phyloP scores from a whole-genome alignment of 2,329 filamentous ascomycete species.

The Gnomoniopsis sp. region DNA sequence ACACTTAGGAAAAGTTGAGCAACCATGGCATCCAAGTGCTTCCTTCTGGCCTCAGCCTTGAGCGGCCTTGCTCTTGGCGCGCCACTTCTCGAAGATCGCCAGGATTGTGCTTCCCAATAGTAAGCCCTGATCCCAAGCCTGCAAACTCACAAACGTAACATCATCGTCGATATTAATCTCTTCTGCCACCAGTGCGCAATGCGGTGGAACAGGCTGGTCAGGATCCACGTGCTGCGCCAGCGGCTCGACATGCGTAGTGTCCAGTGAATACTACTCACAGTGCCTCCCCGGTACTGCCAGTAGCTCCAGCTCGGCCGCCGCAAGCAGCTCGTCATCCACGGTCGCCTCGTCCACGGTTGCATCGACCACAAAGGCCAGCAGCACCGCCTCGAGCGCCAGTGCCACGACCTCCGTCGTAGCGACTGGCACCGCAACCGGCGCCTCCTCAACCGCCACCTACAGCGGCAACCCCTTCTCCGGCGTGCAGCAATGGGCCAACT shows the following conservation, averaged over 20 bases:
- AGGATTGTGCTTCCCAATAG: constrained; percentile 23
- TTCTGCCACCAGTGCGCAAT: constrained; percentile 32
- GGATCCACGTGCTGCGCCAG: constrained; percentile 43
- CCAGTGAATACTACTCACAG: constrained; percentile 37
- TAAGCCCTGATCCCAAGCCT: constrained; percentile 20
- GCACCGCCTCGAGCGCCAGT: constrained; percentile 19
- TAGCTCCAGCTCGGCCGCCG: constrained; percentile 18
- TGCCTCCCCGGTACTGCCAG: constrained; percentile 26
- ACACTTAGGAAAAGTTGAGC: constrained; percentile 1
- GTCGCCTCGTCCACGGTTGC: constrained; percentile 19
- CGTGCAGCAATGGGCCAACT: constrained; percentile 50
- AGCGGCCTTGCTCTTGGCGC: constrained; percentile 35
- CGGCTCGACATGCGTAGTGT: constrained; percentile 34
- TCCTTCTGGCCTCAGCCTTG: constrained; percentile 33
- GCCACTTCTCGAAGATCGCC: constrained; percentile 24
- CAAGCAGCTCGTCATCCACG: background rate
- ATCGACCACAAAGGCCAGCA: constrained; percentile 22
- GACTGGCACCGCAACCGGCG: constrained; percentile 21
- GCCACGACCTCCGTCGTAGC: constrained; percentile 29
- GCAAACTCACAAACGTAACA: background rate
- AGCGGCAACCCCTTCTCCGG: constrained; percentile 54
- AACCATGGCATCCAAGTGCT: constrained; percentile 23
- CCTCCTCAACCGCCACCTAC: constrained; percentile 33
- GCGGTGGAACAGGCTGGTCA: constrained; percentile 41
- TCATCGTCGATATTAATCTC: constrained; percentile 4